These are phyloP conservation scores for Arachis monticola DNA, from an alignment of 331 rosid genomes.

Conservation along the genomic window DNA sequence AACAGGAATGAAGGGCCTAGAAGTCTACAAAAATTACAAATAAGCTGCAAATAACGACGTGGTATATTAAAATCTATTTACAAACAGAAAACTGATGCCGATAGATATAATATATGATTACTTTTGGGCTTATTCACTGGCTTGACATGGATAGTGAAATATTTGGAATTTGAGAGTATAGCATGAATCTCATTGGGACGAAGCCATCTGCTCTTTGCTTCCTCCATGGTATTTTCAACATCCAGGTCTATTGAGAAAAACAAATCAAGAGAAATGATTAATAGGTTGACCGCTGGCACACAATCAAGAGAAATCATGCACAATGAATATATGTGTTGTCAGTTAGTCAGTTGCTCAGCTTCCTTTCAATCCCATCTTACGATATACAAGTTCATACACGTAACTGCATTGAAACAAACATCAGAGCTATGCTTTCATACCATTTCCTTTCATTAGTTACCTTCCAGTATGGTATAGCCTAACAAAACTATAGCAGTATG, in stretches of 20 bases:
- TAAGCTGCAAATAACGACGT: conserved; percentile 9
- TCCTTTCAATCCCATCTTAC: conserved; percentile 25
- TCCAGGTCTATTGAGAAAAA: conserved; percentile 69
- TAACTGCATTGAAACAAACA: conserved; percentile 21
- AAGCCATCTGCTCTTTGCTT: conserved; percentile 92
- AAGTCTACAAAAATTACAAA: conserved; percentile 28
- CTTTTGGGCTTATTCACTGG: conserved; percentile 82
- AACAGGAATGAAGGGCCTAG: conserved; percentile 11
- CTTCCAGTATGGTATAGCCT: conserved; percentile 1
- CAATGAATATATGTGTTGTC: conserved; percentile 2
- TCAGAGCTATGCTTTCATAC: conserved; percentile 17
- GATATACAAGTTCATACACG: conserved; percentile 19
- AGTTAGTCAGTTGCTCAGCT: background rate
- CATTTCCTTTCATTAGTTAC: conserved; percentile 17
- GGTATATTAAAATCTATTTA: conserved; percentile 20
- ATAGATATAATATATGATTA: conserved; percentile 46
- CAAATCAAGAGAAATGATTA: conserved; percentile 29
- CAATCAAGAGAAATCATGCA: conserved; percentile 11
- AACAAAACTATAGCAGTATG: background rate
- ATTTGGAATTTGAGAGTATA: conserved; percentile 74
- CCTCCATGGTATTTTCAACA: conserved; percentile 60
- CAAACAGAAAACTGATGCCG: conserved; percentile 16
- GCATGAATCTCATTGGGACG: conserved; percentile 98
- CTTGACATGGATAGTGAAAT: conserved; percentile 78
- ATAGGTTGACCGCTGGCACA: conserved; percentile 1